Evolutionary conservation across 148 eudicot genomes (phyloP), one percentile per base, ranked within the genome.

Genomic region (Euryodendron excelsum): DNA sequence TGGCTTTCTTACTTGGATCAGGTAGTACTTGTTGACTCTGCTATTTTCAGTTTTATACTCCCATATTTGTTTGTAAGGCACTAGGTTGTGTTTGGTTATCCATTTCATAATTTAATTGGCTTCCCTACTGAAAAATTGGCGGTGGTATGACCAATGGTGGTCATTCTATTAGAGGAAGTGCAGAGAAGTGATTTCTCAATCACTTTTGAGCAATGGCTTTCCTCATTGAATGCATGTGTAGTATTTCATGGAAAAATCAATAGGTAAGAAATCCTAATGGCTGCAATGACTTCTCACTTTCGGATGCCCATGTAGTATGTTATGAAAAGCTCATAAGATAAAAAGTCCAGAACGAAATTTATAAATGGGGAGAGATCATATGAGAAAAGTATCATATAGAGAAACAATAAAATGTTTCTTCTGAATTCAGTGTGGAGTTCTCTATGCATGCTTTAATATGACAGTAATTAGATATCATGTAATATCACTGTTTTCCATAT

Each of bases 1-100:
- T 88, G 74, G 98, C 98, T 58, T 94, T 94, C 89, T 88, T 92
- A 88, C 78, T 92, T 82, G 97, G 98, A 80, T 86, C 97, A 84
- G 95, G 97, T 94, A 73, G 2, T 2, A 14, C 41, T 68, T 56
- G 15, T 27, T 5, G 13, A 21, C 3, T 5, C 11, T 53, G 48
- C 48, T 37, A 58, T 7, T 37, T 67, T 41, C 15, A 10, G 50
- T 41, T 30, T 5, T 31, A 18, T 20, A 21, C 69, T 65, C 15
- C 4, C 15, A 1, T 34, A 12, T 28, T 33, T 33, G 44, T 36
- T 13, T 48, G 2, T 9, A 4, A 30, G 5, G 17, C 17, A 18
- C 14, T 34, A 9, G 17, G 5, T 67, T 10, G 2, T 67, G 17
- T 37, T 39, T 41, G 9, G 4, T 39, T n/a, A 31, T 68, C 7